Base-by-base conservation (phyloP, 148 eudicot genomes). In the Polygonum aviculare region DNA sequence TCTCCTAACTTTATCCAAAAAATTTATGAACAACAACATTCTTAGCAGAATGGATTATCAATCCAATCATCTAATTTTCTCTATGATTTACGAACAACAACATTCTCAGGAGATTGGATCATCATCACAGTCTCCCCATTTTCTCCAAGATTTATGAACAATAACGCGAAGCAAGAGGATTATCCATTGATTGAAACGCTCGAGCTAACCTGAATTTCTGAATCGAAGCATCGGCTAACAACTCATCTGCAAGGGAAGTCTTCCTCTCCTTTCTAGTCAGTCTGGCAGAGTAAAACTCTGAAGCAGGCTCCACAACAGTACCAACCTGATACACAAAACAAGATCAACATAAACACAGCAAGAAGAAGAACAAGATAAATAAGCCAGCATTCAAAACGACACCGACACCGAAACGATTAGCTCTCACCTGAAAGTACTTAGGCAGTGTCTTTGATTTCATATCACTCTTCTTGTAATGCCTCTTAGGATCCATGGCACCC, bases 381-480 rank as follows among this genome's bases (percentile, higher is more conserved):
- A 19, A 36, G 44, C 71, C 71, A 12, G 21, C 72, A 67, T 6
- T 67, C n/a, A 4, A 35, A 33, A 4, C 31, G 1, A 26, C 31
- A 26, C 31, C 31, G 31, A 11, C 2, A 1, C 0, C 18, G 1
- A 63, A 63, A 14, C 16, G 19, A 6, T 10, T 10, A 19, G 0
- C 81, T 83, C 80, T 83, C 80, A 83, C 98, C 86, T 92, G 98
- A 80, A 95, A 89, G 81, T 95, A 90, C 80, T 90, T 95, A 54
- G 97, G 97, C 75, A 94, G 79, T 11, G 85, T 51, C 84, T 91
- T 91, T 19, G 82, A 87, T 80, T 84, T 94, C 7, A 90, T 71
- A 22, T 88, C 96, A 75, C 94, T 85, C 87, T 89, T 92, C 92
- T 90, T 90, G 81, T 95, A 92, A 83, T 95, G 98, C 80, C 98